Base-by-base conservation (phyloP, 768 basidiomycete genomes). In the Tremella fuciformis region DNA sequence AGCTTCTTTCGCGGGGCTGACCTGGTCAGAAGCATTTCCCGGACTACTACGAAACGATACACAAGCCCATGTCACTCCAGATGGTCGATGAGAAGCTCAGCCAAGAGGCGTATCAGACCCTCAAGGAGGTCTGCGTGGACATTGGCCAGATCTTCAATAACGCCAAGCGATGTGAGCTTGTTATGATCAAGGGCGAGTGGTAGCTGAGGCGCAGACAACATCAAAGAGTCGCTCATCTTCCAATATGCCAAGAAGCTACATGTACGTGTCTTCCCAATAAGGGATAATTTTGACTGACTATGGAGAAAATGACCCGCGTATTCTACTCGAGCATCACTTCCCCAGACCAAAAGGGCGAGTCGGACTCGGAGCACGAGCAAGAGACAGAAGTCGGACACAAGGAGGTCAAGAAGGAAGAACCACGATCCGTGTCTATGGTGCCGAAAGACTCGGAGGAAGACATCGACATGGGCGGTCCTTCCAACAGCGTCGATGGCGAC, bases 121-220 rank as follows among this genome's bases (percentile, higher is more conserved):
- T 74, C 11, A 67, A 65, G 44, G 70, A 62, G 25, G 75, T 75
- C 25, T 59, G 57, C 25, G 49, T 54, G 29, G 75, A 76, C 58
- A 41, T 76, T 7, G 70, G 70, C 9, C 67, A 74, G 59, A 73
- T 76, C 44, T 76, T 68, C 55, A 66, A 58, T 44, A 76, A 76
- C 50, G 75, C 75, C 16, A 76, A 76, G 55, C 57, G 73, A 69
- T 76, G 75, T 76, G 51, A 63, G 75, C 59, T 7, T 9, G n/a
- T 29, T 26, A 7, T 53, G 25, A 2, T 25, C 24, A 4, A 15
- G 9, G 39, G n/a, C 8, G 4, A 6, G 4, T n/a, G n/a, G 29
- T 19, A 60, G 13, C 40, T 58, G 53, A 57, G 16, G 13, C 13
- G 21, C 21, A 76, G 75, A 76, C 50, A 76, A 76, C 49, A 53